Conservation (phyloP, 306 rosid genomes). For the Hippophae tibetana region DNA sequence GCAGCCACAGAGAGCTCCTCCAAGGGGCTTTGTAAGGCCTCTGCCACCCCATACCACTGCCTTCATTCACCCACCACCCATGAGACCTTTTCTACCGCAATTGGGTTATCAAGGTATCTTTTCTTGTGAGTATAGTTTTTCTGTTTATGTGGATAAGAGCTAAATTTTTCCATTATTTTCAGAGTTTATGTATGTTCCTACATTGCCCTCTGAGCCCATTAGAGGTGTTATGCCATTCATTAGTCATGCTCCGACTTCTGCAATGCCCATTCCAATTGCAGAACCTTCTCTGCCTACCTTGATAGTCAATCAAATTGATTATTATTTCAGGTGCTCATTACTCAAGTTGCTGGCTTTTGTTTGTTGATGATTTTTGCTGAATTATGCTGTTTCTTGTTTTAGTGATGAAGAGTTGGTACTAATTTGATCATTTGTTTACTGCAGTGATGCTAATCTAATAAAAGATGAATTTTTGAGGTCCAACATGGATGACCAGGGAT, state of each 20-base stretch:
- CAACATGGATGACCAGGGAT: conserved; percentile 76
- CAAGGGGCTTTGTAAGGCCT: conserved; percentile 54
- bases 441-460: conserved; percentile 64
- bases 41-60: conserved; percentile 35
- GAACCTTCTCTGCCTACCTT: conserved; percentile 36
- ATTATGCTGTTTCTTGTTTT: neutral
- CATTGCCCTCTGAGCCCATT: conserved; percentile 42
- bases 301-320: conserved; percentile 58
- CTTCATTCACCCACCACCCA: conserved; percentile 35
- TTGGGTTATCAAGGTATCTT: conserved; percentile 39
- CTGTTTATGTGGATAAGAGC: conserved; percentile 3
- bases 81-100: conserved; percentile 37
- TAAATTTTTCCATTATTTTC: conserved; percentile 15
- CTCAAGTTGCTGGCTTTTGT: neutral
- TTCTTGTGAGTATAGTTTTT: conserved; percentile 3
- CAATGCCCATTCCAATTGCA: conserved; percentile 29
- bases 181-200: conserved; percentile 39
- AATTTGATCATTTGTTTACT: conserved; percentile 1
- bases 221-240: conserved; percentile 37
- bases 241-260: conserved; percentile 32
- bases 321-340: conserved; percentile 56
- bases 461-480: conserved; percentile 47
- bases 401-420: neutral
- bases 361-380: neutral
- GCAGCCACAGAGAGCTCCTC: conserved; percentile 51